Evolutionary conservation across 805 yeast genomes (phyloP).

Genomic region (Yueomyces sinensis): DNA sequence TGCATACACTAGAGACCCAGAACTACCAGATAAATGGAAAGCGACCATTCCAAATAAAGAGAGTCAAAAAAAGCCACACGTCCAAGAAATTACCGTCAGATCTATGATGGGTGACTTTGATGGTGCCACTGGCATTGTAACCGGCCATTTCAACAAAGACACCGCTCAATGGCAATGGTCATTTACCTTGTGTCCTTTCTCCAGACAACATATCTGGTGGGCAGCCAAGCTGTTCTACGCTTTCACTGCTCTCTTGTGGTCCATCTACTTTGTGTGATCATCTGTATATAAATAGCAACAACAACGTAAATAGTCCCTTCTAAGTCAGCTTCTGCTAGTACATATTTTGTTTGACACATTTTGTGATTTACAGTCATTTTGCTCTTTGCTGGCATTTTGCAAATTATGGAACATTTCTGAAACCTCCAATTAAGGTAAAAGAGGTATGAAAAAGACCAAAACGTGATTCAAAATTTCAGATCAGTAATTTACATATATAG

Average conservation of each 20-base stretch:
- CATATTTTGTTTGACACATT: no score
- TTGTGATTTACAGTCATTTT: no score
- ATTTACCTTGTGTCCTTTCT: constrained; percentile 67
- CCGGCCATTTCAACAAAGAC: constrained; percentile 46
- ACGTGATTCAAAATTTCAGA: no score
- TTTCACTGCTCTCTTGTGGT: constrained; percentile 28
- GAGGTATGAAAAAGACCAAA: no score
- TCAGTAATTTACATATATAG: no score
- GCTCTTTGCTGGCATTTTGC: no score
- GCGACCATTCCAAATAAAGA: constrained; percentile 8
- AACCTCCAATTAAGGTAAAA: no score
- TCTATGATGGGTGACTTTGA: constrained; percentile 95
- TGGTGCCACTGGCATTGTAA: constrained; percentile 77
- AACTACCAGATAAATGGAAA: constrained; percentile 24
- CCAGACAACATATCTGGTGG: constrained; percentile 95
- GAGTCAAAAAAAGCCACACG: constrained; percentile 14
- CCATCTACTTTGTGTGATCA: no score
- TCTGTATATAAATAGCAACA: no score
- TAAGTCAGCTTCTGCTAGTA: no score
- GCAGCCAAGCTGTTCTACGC: constrained; percentile 46
- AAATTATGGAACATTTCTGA: no score
- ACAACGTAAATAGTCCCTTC: no score
- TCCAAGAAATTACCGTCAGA: constrained; percentile 73
- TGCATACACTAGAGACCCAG: constrained; percentile 36
- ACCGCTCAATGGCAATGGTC: constrained; percentile 46